Percentiles rank a stretch among this genome's conserved stretches.
phyloP scores from a whole-genome alignment of 176 grass and related monocot species.

The Raddia distichophylla region DNA sequence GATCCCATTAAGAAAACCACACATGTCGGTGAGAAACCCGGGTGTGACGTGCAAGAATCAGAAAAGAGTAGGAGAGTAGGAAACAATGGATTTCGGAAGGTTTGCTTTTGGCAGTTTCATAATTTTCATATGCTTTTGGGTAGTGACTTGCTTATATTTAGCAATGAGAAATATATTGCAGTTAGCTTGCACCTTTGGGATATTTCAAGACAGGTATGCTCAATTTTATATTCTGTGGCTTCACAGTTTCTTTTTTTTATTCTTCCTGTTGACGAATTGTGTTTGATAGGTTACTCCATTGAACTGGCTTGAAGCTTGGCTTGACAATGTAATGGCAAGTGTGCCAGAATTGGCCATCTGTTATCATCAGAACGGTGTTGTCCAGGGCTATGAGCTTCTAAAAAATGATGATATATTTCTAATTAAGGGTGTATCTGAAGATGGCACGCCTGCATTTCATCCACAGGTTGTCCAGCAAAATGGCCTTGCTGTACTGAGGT shows the following conservation, averaged over 20 bases:
- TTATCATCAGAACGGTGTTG: conserved; percentile 96
- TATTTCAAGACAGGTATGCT: conserved; percentile 84
- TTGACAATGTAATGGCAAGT: conserved; percentile 97
- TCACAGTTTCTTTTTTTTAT: conserved; percentile 13
- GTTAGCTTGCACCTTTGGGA: conserved; percentile 99
- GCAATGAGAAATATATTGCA: conserved; percentile 95
- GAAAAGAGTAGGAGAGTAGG: conserved; percentile 85
- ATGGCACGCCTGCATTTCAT: conserved; percentile 93
- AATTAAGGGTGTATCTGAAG: conserved; percentile 89
- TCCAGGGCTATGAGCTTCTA: conserved; percentile 93
- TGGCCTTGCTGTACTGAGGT: conserved; percentile 87
- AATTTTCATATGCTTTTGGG: conserved; percentile 98
- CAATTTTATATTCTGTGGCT: conserved; percentile 40
- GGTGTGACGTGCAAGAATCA: conserved; percentile 79
- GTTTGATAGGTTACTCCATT: conserved; percentile 81
- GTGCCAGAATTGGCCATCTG: conserved; percentile 98
- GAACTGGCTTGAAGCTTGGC: conserved; percentile 98
- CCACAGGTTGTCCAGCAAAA: conserved; percentile 98
- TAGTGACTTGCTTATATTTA: conserved; percentile 95
- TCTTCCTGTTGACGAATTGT: conserved; percentile 29
- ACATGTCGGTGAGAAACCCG: conserved; percentile 68
- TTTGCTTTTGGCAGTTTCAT: conserved; percentile 94
- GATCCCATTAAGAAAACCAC: conserved; percentile 62
- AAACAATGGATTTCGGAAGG: conserved; percentile 87
- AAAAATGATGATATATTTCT: conserved; percentile 98